phyloP scores from a whole-genome alignment of 495 filamentous ascomycete species.

The Penicillium paradoxum region DNA sequence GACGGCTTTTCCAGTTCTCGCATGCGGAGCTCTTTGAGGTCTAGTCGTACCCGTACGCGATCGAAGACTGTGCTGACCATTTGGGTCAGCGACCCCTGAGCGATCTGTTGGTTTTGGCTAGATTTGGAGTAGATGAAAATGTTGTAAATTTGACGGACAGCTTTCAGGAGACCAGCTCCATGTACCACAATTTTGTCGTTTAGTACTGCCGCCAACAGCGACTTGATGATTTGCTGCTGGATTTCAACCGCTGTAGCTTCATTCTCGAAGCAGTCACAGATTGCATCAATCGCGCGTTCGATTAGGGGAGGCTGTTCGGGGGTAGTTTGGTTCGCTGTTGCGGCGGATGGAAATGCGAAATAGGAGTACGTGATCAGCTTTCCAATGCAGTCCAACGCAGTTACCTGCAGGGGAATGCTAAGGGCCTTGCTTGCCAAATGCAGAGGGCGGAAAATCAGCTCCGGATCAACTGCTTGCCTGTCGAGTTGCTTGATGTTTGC shows the following conservation, averaged over 20 bases:
- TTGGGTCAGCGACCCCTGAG: conserved; percentile 92
- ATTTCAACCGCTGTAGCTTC: conserved; percentile 86
- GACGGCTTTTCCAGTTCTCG: conserved; percentile 37
- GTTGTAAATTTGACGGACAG: conserved; percentile 98
- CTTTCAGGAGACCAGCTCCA: conserved; percentile 92
- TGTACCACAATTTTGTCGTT: conserved; percentile 99
- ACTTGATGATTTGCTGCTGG: conserved; percentile 97
- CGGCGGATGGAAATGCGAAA: conserved; percentile 70
- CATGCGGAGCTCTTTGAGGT: conserved; percentile 72
- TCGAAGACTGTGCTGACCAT: conserved; percentile 99
- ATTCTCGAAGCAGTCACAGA: conserved; percentile 98
- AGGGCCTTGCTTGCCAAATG: conserved; percentile 79
- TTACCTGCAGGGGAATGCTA: conserved; percentile 79
- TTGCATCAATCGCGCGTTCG: conserved; percentile 96
- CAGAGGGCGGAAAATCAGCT: conserved; percentile 85
- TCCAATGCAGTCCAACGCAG: conserved; percentile 93
- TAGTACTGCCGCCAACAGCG: conserved; percentile 85
- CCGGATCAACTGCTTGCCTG: conserved; percentile 67
- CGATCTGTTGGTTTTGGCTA: conserved; percentile 89
- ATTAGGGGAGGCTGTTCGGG: conserved; percentile 63
- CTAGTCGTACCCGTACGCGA: conserved; percentile 77
- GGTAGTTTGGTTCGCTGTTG: conserved; percentile 44
- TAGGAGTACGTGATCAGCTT: conserved; percentile 98
- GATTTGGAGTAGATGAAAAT: conserved; percentile 93
- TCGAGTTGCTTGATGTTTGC: conserved; percentile 74